Conservation (phyloP, 2,329 filamentous ascomycete species). For the Bretziella fagacearum region DNA sequence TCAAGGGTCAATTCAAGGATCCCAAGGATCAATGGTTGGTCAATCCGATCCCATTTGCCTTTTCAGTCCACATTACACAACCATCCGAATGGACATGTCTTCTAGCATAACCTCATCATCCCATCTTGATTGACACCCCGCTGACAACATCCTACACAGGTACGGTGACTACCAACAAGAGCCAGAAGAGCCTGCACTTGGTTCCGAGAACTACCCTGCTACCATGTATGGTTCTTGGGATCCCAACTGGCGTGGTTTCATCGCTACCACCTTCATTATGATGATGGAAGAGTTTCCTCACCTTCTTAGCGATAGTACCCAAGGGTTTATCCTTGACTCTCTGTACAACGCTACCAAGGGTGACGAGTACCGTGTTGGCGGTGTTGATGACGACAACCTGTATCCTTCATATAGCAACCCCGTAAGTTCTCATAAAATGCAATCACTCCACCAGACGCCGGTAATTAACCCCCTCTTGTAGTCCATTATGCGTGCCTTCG, state of each 20-base stretch:
- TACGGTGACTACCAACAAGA: conserved; percentile 36
- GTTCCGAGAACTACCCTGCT: conserved; percentile 31
- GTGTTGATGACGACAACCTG: conserved; percentile 42
- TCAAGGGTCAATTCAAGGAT: conserved; percentile 35
- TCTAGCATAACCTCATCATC: conserved; percentile 17
- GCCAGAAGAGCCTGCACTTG: conserved; percentile 41
- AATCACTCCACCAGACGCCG: neutral
- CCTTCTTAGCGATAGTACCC: conserved; percentile 24
- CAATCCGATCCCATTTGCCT: neutral
- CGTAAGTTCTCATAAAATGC: conserved; percentile 17
- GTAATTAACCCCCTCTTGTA: conserved; percentile 16
- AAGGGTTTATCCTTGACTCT: conserved; percentile 32
- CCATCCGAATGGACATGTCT: neutral
- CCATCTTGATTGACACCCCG: neutral
- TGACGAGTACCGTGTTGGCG: conserved; percentile 44
- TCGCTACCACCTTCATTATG: conserved; percentile 41
- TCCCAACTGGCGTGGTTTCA: conserved; percentile 47
- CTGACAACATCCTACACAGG: conserved; percentile 15
- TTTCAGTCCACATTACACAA: neutral
- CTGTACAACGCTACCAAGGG: conserved; percentile 39
- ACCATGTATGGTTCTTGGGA: conserved; percentile 42
- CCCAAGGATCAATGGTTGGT: conserved; percentile 32
- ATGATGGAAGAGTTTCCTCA: conserved; percentile 40
- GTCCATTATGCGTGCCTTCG: conserved; percentile 45
- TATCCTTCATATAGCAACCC: conserved; percentile 47